These are phyloP conservation scores for Pichia sp. DNA, from an alignment of 1,139 yeast species.

Conservation along the genomic window DNA sequence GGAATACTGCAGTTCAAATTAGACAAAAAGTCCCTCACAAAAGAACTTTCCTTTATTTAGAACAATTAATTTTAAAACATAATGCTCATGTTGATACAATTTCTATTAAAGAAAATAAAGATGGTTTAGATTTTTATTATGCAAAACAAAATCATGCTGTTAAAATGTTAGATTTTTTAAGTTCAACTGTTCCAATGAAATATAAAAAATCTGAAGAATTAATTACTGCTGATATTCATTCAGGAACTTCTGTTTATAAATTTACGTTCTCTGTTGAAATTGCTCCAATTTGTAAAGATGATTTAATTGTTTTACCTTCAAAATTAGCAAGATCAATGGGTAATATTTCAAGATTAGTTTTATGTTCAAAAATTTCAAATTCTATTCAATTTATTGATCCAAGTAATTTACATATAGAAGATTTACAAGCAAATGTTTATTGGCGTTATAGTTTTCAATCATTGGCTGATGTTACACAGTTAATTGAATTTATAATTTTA, in stretches of 20 bases:
- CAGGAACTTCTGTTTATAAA: conserved; percentile 82
- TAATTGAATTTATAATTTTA: conserved; percentile 84
- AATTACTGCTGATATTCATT: conserved; percentile 86
- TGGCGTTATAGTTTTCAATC: conserved; percentile 87
- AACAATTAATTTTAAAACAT: conserved; percentile 88
- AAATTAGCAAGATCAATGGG: conserved; percentile 81
- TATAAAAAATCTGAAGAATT: conserved; percentile 85
- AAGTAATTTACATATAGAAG: conserved; percentile 72
- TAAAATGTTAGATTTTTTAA: conserved; percentile 86
- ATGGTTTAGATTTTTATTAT: conserved; percentile 92
- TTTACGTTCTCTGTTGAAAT: conserved; percentile 90
- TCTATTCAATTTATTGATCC: conserved; percentile 84
- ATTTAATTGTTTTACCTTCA: conserved; percentile 82
- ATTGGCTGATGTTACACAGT: conserved; percentile 66
- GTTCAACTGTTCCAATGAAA: conserved; percentile 83
- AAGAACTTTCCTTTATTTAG: conserved; percentile 90
- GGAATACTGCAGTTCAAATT: conserved; percentile 97
- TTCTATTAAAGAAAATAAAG: conserved; percentile 85
- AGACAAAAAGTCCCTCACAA: conserved; percentile 97
- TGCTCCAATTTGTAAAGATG: conserved; percentile 97
- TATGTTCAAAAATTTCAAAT: conserved; percentile 80
- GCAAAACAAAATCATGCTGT: conserved; percentile 85
- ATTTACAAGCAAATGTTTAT: conserved; percentile 65
- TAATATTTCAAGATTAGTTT: conserved; percentile 72
- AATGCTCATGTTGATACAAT: conserved; percentile 94